Evolutionary conservation across 2,329 filamentous ascomycete genomes (phyloP), one percentile per base, ranked within the genome.

Genomic region (Apiospora sp.): DNA sequence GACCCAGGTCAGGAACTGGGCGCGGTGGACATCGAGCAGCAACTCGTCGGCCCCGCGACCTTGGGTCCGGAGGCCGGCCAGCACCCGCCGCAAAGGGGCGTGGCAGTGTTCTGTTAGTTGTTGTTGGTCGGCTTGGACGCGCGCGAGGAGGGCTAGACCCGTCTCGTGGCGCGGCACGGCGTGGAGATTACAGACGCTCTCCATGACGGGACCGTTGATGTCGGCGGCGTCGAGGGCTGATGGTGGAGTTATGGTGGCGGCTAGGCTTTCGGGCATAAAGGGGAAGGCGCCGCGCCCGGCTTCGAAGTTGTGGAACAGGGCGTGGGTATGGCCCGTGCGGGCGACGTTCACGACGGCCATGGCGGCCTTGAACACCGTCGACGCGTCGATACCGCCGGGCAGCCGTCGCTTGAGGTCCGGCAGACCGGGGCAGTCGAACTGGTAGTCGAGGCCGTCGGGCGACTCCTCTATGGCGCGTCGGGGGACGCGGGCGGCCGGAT

Each of bases 321-420:
- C 75, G 71, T 76, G 74, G 24, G 73, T 70, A 58, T 75, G 70
- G 3, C 73, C 73, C 27, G 74, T 76, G n/a, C 71, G 74, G 43
- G 71, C 37, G 16, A 74, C 71, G n/a, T 70, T 73, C 37, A 76
- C 64, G n/a, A 76, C 67, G 14, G 73, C 71, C 72, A 74, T 69
- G 5, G 74, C 75, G 61, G 72, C 67, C 49, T 76, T 76, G 3
- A 74, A 34, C 8, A 76, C 54, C 2, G 71, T 72, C 12, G 72
- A 71, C 0, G 75, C 51, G 12, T 71, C 72, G 24, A 76, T 43
- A 0, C 69, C 44, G 0, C 69, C 37, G 0, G 74, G 71, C 44
- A 72, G 68, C 10, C 71, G 64, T 16, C 44, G 73, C 27, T 73
- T 73, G 34, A 76, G 64, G 6, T 68, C 68, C 34, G 54, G 54